Evolutionary conservation across 2,329 filamentous ascomycete genomes (phyloP), one percentile per base, ranked within the genome.

Genomic region (Trichoderma sp.): DNA sequence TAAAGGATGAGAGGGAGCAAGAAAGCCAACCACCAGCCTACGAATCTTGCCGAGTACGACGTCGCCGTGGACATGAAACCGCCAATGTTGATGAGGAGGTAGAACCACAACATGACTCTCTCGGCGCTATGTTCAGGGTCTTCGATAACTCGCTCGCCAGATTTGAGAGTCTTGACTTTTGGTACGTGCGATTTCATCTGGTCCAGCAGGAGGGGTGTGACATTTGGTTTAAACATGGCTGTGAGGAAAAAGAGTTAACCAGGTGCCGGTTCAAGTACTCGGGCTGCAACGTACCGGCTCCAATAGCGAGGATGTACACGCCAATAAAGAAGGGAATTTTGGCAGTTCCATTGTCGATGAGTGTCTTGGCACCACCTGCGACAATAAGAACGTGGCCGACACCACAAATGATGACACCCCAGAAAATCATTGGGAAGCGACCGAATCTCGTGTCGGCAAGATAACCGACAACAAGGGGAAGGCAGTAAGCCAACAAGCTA

Each of bases 381-480:
- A 92, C 85, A 69, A 94, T 83, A 65, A 94, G 86, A n/a, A 88
- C 77, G 73, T 93, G 89, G 8, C 90, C 91, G 35, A 91, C 57
- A 77, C 91, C 87, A 67, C 91, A 90, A 52, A 91, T 83, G 2
- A 79, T 80, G n/a, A 92, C 88, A 72, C 91, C 90, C 75, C 87
- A 86, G 77, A 89, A 88, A 74, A 94, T 93, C 52, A 92, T 90
- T 74, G 84, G 85, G 81, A 89, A 94, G 71, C 91, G 89, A 69
- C 91, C 91, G 55, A 87, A 86, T 73, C 88, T 89, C 68, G 89
- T 84, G 77, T 94, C 92, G 53, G 91, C 89, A 16, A 91, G 73
- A 77, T 83, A 88, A 21, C 83, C 84, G 67, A 84, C 83, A 7
- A 87, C 49, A 29, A 90, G 81, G 0, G 88, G 88, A 14, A 89